Percentiles rank a stretch among this genome's conserved stretches.
Conservation (phyloP, 1,139 yeast species). For the Diutina catenulata region DNA sequence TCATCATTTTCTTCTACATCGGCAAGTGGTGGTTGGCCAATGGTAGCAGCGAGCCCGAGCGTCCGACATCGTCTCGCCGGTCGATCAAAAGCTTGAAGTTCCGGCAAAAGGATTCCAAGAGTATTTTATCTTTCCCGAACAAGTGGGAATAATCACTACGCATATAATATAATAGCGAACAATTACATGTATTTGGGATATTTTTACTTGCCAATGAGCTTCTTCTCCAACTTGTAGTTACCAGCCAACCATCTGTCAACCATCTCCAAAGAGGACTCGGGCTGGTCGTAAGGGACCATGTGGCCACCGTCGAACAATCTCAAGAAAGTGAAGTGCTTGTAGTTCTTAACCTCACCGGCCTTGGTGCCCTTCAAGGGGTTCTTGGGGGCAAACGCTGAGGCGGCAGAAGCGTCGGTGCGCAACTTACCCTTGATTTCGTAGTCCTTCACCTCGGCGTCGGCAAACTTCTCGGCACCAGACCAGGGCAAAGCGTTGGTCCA, state of each 20-base stretch:
- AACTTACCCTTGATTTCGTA: not conserved
- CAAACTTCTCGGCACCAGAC: slow-evolving; percentile 46
- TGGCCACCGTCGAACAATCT: slow-evolving; percentile 61
- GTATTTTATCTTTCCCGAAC: slow-evolving; percentile 1
- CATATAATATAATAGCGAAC: no score
- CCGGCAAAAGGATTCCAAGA: slow-evolving; percentile 2
- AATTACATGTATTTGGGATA: no score
- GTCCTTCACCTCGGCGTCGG: slow-evolving; percentile 10
- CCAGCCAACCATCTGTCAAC: slow-evolving; percentile 35
- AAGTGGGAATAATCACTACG: slow-evolving; percentile 5
- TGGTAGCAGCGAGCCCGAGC: not conserved
- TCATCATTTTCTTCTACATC: slow-evolving; percentile 15
- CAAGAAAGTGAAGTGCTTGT: slow-evolving; percentile 44
- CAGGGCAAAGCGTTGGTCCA: slow-evolving; percentile 65
- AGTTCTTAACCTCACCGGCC: slow-evolving; percentile 49
- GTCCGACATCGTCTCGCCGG: not conserved
- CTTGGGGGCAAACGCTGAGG: not conserved
- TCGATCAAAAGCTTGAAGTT: slow-evolving; percentile 4
- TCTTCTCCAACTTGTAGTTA: slow-evolving; percentile 12
- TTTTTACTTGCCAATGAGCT: not conserved
- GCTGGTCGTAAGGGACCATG: slow-evolving; percentile 58
- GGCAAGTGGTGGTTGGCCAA: slow-evolving; percentile 27
- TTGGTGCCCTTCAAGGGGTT: not conserved
- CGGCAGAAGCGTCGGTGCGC: not conserved
- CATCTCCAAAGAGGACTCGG: slow-evolving; percentile 34